These are phyloP conservation scores for Abrus precatorius DNA, from an alignment of 306 rosid genomes.

Conservation along the genomic window DNA sequence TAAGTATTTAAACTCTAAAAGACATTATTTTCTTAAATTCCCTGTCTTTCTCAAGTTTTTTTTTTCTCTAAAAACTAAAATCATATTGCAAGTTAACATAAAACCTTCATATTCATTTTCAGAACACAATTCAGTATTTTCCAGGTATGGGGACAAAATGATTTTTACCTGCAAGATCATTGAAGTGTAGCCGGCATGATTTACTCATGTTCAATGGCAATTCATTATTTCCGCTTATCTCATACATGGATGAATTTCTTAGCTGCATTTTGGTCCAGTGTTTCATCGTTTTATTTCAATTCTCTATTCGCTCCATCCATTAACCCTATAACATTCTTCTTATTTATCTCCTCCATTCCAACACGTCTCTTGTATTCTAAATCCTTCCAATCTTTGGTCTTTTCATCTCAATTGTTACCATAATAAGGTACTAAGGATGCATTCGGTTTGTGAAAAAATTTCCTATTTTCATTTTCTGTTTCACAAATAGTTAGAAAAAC, in stretches of 20 bases:
- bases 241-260: background rate
- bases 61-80: background rate
- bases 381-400: slow-evolving; percentile 2
- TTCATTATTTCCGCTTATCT: background rate
- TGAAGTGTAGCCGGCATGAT: background rate
- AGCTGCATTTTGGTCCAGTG: background rate
- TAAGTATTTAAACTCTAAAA: background rate
- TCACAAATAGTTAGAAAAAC: background rate
- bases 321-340: background rate
- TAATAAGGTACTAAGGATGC: background rate
- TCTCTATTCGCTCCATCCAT: background rate
- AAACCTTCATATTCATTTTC: background rate
- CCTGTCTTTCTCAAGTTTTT: background rate
- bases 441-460: background rate
- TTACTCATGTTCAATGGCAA: background rate
- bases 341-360: background rate
- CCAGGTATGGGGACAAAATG: background rate
- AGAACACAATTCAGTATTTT: background rate
- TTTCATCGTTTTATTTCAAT: slow-evolving; percentile 1
- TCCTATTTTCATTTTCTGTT: background rate
- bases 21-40: background rate
- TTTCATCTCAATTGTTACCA: slow-evolving; percentile 12
- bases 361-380: background rate
- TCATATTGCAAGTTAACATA: background rate
- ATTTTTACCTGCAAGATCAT: background rate